These are phyloP conservation scores for Chaetoscypha palmicola DNA, from an alignment of 2,329 filamentous ascomycete genomes.

Conservation along the genomic window DNA sequence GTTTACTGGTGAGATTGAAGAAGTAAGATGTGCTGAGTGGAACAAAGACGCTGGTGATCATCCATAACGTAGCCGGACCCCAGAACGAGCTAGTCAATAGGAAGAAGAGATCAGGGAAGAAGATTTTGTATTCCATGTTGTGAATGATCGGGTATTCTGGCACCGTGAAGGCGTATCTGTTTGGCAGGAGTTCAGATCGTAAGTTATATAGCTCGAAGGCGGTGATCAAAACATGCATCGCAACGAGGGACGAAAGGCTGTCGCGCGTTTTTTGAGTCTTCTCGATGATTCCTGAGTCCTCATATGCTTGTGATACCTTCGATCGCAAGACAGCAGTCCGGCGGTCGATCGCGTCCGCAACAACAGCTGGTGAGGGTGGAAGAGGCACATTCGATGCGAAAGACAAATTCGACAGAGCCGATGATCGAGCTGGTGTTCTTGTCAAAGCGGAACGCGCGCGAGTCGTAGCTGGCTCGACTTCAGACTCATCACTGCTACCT, in stretches of 20 bases:
- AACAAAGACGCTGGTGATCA: constrained; percentile 61
- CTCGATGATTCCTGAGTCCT: constrained; percentile 60
- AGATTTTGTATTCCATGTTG: constrained; percentile 53
- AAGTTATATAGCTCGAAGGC: constrained; percentile 65
- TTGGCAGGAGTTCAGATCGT: constrained; percentile 62
- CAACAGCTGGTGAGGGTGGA: constrained; percentile 71
- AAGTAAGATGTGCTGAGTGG: constrained; percentile 76
- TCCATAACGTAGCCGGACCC: constrained; percentile 73
- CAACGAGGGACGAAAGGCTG: constrained; percentile 62
- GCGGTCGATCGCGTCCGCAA: constrained; percentile 70
- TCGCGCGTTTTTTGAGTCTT: constrained; percentile 60
- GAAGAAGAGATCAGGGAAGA: constrained; percentile 73
- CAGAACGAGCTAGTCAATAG: constrained; percentile 75
- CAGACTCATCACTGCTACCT: constrained; percentile 27
- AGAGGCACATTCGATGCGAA: constrained; percentile 57
- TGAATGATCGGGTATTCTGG: constrained; percentile 52
- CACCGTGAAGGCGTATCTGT: constrained; percentile 65
- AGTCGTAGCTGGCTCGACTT: constrained; percentile 25
- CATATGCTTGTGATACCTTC: constrained; percentile 57
- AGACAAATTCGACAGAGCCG: constrained; percentile 23
- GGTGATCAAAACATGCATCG: constrained; percentile 62
- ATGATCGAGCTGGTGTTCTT: constrained; percentile 26
- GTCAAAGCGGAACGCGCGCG: constrained; percentile 26
- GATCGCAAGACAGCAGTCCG: constrained; percentile 59
- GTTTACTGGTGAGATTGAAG: constrained; percentile 70